These are phyloP conservation scores for Phanerodontia chrysosporium DNA, from an alignment of 768 basidiomycete genomes.

Conservation along the genomic window DNA sequence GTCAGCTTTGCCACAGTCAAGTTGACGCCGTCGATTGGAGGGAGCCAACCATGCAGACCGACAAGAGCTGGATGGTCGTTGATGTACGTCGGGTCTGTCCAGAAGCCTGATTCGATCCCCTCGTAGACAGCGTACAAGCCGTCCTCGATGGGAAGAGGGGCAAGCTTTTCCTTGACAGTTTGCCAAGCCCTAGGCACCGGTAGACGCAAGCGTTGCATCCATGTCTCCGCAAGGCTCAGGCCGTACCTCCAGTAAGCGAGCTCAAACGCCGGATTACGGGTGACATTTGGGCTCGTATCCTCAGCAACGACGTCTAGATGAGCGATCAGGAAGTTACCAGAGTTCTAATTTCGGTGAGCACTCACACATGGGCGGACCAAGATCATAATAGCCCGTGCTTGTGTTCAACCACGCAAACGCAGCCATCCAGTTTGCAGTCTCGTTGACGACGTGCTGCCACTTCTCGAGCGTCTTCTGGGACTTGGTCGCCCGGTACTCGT, in stretches of 20 bases:
- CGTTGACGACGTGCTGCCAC: slow-evolving; percentile 47
- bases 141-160: slow-evolving; percentile 47
- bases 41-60: slow-evolving; percentile 56
- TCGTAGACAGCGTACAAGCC: slow-evolving; percentile 54
- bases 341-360: background rate
- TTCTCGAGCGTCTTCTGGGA: slow-evolving; percentile 39
- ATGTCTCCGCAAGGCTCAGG: slow-evolving; percentile 42
- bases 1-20: slow-evolving; percentile 43
- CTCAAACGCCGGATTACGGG: slow-evolving; percentile 55
- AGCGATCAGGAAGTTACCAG: background rate
- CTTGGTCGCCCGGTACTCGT: slow-evolving; percentile 45
- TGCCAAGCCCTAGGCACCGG: slow-evolving; percentile 40
- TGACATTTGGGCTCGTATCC: slow-evolving; percentile 51
- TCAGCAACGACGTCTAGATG: slow-evolving; percentile 44
- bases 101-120: slow-evolving; percentile 48
- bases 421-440: slow-evolving; percentile 60
- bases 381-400: slow-evolving; percentile 44
- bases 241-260: slow-evolving; percentile 56
- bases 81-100: slow-evolving; percentile 46
- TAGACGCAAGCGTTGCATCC: slow-evolving; percentile 42
- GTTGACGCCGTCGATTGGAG: slow-evolving; percentile 44
- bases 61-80: slow-evolving; percentile 57
- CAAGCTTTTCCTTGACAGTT: slow-evolving; percentile 40
- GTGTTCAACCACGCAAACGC: slow-evolving; percentile 49
- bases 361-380: slow-evolving; percentile 49